phyloP scores from a whole-genome alignment of 768 basidiomycete species.

The Zangia roseola region DNA sequence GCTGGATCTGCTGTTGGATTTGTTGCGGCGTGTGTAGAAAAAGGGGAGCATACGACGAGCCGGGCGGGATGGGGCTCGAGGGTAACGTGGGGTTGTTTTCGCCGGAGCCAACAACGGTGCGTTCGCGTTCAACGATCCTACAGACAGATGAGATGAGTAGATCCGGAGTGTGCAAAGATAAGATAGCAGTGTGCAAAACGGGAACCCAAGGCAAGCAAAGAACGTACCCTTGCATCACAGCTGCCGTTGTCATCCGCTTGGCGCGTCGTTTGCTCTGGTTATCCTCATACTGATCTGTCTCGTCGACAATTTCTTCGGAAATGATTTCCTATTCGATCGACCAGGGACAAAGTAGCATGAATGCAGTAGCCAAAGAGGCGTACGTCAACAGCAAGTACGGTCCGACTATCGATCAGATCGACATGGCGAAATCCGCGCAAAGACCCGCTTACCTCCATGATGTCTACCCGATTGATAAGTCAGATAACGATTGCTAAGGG shows the following conservation, averaged over 20 bases:
- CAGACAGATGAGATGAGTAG: background rate
- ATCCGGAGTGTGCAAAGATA: too few relatives aligned
- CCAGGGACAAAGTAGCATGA: background rate
- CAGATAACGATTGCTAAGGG: background rate
- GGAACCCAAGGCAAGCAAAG: background rate
- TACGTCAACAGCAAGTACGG: background rate
- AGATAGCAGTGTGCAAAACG: background rate
- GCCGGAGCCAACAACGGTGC: constrained; percentile 23
- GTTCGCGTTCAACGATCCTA: constrained; percentile 58
- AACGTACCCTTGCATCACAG: constrained; percentile 73
- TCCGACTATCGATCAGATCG: background rate
- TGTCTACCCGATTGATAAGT: constrained; percentile 41
- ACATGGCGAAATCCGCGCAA: constrained; percentile 4
- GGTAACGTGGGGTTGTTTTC: constrained; percentile 40
- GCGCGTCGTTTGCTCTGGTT: constrained; percentile 79
- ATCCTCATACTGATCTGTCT: constrained; percentile 88
- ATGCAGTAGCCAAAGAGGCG: background rate
- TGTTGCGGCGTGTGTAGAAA: constrained; percentile 19
- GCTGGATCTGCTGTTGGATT: constrained; percentile 17
- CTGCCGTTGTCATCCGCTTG: constrained; percentile 66
- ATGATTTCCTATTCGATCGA: constrained; percentile 74
- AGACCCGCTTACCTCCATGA: constrained; percentile 56
- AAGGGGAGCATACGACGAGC: constrained; percentile 5
- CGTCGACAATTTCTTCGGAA: constrained; percentile 93
- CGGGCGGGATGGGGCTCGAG: constrained; percentile 8